Conservation (phyloP, 331 rosid species). For the Malus hybrid region DNA sequence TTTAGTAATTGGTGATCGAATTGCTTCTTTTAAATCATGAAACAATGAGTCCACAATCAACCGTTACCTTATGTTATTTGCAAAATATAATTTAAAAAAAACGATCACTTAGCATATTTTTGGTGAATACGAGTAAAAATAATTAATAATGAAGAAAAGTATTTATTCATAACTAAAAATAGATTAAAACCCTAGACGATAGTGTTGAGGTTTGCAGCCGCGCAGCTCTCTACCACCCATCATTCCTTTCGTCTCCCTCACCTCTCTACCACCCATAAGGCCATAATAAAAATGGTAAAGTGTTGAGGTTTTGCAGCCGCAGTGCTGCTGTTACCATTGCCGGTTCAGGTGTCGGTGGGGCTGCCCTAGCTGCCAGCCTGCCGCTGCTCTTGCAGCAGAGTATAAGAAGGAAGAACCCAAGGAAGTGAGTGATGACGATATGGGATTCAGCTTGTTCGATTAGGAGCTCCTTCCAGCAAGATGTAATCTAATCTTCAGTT, state of each 20-base stretch:
- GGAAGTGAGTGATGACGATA: constrained; percentile 68
- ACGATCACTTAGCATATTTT: too few species aligned
- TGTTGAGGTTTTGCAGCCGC: constrained; percentile 18
- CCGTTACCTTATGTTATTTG: too few species aligned
- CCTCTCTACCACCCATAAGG: background rate
- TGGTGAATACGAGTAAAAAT: background rate
- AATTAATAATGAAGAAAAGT: too few species aligned
- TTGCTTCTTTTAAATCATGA: too few species aligned
- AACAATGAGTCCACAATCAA: too few species aligned
- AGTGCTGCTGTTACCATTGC: constrained; percentile 36
- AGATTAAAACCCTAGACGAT: constrained; percentile 1
- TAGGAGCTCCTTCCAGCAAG: constrained; percentile 16
- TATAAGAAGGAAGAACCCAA: constrained; percentile 53
- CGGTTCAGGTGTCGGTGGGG: constrained; percentile 28
- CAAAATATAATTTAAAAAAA: too few species aligned
- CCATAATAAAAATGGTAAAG: background rate
- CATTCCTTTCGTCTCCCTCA: background rate
- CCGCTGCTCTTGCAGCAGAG: constrained; percentile 24
- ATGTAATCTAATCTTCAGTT: background rate
- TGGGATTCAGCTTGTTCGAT: constrained; percentile 69
- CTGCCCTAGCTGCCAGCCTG: background rate
- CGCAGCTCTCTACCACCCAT: background rate
- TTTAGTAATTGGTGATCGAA: too few species aligned
- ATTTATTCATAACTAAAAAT: too few species aligned
- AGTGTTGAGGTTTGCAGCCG: background rate